Evolutionary conservation across 139 green algal species (phyloP), one percentile per base, ranked within the genome.

Genomic region (Coelastrella sp.): DNA sequence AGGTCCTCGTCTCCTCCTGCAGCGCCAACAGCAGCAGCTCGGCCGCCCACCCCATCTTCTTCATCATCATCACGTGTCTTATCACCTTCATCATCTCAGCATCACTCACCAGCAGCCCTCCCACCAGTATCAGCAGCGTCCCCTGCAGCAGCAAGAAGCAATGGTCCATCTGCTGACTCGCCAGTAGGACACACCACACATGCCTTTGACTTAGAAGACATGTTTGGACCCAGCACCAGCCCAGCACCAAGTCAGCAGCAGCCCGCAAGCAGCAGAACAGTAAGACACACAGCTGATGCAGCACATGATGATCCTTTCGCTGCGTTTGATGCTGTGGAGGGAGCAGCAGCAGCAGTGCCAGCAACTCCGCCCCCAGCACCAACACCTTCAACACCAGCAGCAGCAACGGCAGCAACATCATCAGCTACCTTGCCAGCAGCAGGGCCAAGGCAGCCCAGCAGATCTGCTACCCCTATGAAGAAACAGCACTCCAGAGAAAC

Each of bases 251-350:
- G 43, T 53, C 69, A 73, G 68, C 81, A 81, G 34, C 50, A 48
- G n/a, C 27, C 43, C 3, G 27, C 34, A 37, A 34, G 32, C 27
- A 34, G 21, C 48, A 53, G 34, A 68, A 37, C 30, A 86, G 6
- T 21, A 35, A 60, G 40, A 23, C 19, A 43, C 23, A 21, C 43
- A n/a, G 27, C 25, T 35, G 50, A 30, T 69, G 32, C 21, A 72
- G 6, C 34, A 50, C 34, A 38, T 60, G 83, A 68, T 62, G 87
- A 90, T 48, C 87, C 87, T 0, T 90, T 90, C 69, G 82, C 82
- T 27, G 71, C 84, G 3, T 90, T 90, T 53, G 69, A 78, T 1
- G 48, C 50, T 2, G 76, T 90, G 2, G 68, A 84, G 2, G 87
- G 87, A 7, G 87, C 87, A 43, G 82, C 82, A 40, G 57, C 69